Evolutionary conservation across 345 rosid genomes (phyloP).

Genomic region (Hibiscus syriacus): DNA sequence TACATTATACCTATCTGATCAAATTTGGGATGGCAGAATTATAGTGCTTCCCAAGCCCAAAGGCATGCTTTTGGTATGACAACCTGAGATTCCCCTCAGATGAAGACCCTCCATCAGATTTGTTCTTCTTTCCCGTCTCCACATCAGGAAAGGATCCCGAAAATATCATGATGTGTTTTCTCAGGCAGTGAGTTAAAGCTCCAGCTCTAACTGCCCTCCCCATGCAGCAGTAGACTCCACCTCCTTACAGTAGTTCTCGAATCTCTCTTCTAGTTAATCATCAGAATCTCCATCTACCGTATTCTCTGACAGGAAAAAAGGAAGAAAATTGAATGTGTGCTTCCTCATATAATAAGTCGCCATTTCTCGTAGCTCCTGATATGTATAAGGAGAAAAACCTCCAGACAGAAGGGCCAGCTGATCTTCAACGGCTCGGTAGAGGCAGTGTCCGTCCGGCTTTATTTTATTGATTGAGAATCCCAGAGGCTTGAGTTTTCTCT

Average conservation of each 20-base stretch:
- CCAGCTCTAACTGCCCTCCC: slow-evolving; percentile 68
- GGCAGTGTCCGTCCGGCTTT: slow-evolving; percentile 90
- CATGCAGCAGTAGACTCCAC: slow-evolving; percentile 60
- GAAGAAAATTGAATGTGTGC: slow-evolving; percentile 28
- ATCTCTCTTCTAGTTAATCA: slow-evolving; percentile 32
- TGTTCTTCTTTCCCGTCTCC: slow-evolving; percentile 66
- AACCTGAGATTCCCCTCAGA: slow-evolving; percentile 25
- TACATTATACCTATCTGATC: not conserved
- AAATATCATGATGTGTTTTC: slow-evolving; percentile 43
- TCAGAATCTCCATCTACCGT: slow-evolving; percentile 22
- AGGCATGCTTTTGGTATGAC: slow-evolving; percentile 67
- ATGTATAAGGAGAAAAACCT: slow-evolving; percentile 56
- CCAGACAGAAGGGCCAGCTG: slow-evolving; percentile 58
- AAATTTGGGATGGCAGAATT: slow-evolving; percentile 41
- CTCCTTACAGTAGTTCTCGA: slow-evolving; percentile 51
- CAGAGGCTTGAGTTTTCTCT: slow-evolving; percentile 49
- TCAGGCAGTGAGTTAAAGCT: slow-evolving; percentile 55
- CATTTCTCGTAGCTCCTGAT: slow-evolving; percentile 63
- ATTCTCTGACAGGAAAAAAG: slow-evolving; percentile 40
- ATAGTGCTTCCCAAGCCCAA: slow-evolving; percentile 65
- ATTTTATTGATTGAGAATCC: slow-evolving; percentile 63
- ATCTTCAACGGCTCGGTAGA: slow-evolving; percentile 82
- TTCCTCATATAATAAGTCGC: slow-evolving; percentile 75
- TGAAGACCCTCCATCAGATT: slow-evolving; percentile 21
- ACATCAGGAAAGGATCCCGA: slow-evolving; percentile 67